phyloP scores from a whole-genome alignment of 176 grass and related monocot genomes.

The Pontederia paniculata region DNA sequence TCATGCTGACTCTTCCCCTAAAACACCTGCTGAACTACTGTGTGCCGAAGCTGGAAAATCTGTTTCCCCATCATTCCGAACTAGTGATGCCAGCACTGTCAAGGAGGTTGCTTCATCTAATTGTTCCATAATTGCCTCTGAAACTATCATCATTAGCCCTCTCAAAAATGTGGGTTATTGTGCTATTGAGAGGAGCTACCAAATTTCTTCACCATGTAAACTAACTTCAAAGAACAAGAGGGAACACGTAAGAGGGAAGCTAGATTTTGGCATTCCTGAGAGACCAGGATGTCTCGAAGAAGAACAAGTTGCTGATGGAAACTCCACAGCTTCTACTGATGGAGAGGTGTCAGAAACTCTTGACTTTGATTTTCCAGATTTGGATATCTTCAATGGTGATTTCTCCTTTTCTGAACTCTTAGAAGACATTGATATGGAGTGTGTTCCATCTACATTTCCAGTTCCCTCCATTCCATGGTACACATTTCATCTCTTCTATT shows the following conservation, averaged over 20 bases:
- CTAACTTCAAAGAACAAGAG: no score
- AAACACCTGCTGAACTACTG: conserved; percentile 22
- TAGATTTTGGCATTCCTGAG: conserved; percentile 54
- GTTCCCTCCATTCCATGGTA: conserved; percentile 46
- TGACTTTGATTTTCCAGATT: conserved; percentile 62
- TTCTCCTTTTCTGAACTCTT: conserved; percentile 82
- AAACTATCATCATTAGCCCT: conserved; percentile 74
- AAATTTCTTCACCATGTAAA: conserved; percentile 74
- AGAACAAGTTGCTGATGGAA: neutral
- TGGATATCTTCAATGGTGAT: conserved; percentile 54
- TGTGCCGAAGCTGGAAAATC: neutral
- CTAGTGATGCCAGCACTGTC: conserved; percentile 6
- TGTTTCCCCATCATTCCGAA: conserved; percentile 10
- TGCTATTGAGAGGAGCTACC: conserved; percentile 75
- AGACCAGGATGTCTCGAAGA: conserved; percentile 4
- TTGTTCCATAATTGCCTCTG: conserved; percentile 71
- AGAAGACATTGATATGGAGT: conserved; percentile 73
- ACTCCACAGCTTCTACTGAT: neutral
- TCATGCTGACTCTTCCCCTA: conserved; percentile 33
- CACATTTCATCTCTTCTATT: conserved; percentile 1
- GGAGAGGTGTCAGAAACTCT: conserved; percentile 2
- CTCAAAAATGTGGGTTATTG: conserved; percentile 61
- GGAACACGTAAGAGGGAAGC: conserved; percentile 67
- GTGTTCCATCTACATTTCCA: conserved; percentile 27
- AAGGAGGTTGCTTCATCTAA: conserved; percentile 31